Conservation (phyloP, 2,329 filamentous ascomycete species). For the Neofusicoccum sp. region DNA sequence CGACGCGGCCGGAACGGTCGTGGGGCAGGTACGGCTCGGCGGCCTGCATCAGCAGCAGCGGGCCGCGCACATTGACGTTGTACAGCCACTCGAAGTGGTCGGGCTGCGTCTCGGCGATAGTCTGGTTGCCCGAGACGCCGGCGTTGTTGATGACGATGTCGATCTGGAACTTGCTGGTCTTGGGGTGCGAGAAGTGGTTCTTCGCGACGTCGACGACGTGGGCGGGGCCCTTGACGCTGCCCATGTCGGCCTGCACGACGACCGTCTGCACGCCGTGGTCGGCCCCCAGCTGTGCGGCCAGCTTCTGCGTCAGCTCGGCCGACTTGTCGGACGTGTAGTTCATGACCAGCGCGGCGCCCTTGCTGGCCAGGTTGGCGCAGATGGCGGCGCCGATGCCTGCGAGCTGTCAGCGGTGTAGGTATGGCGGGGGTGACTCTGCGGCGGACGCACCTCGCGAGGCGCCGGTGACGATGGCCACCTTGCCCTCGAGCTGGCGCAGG, state of each 20-base stretch:
- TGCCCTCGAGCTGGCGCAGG: slow-evolving; percentile 58
- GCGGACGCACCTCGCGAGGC: slow-evolving; percentile 79
- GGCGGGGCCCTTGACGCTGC: slow-evolving; percentile 58
- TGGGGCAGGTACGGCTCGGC: slow-evolving; percentile 65
- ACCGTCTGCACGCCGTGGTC: slow-evolving; percentile 61
- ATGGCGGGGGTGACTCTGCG: neutral
- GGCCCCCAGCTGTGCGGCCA: slow-evolving; percentile 56
- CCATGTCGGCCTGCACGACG: slow-evolving; percentile 69
- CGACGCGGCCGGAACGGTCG: slow-evolving; percentile 65
- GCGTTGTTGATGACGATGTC: slow-evolving; percentile 90
- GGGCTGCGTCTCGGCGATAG: slow-evolving; percentile 60
- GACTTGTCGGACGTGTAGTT: slow-evolving; percentile 70
- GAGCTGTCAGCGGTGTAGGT: slow-evolving; percentile 15
- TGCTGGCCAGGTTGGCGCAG: slow-evolving; percentile 68
- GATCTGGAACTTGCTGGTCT: slow-evolving; percentile 61
- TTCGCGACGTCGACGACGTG: slow-evolving; percentile 59
- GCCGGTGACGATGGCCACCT: slow-evolving; percentile 76
- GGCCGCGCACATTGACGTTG: slow-evolving; percentile 78
- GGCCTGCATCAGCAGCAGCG: slow-evolving; percentile 74
- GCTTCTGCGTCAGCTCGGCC: slow-evolving; percentile 48
- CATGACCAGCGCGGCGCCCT: slow-evolving; percentile 67
- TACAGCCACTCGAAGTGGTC: slow-evolving; percentile 71
- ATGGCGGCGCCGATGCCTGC: slow-evolving; percentile 70
- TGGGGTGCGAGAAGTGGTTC: slow-evolving; percentile 57
- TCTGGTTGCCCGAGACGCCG: slow-evolving; percentile 64